Percentiles rank a stretch among this genome's conserved stretches.
These are phyloP conservation scores for Calonectria montana DNA, from an alignment of 2,329 filamentous ascomycete species.

Conservation along the genomic window DNA sequence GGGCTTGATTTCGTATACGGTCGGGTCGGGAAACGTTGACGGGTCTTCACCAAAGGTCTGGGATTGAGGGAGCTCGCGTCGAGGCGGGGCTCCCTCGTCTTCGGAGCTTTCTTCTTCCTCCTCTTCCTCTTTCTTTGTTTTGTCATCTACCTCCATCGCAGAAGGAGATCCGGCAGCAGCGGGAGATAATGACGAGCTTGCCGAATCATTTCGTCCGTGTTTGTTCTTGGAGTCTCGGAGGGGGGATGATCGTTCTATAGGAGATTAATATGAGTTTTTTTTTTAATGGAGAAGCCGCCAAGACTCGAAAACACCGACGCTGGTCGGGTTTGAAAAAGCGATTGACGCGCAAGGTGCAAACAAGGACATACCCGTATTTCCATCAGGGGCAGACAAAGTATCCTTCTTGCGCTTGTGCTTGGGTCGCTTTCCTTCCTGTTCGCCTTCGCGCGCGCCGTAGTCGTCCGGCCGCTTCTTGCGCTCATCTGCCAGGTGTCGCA, in stretches of 20 bases:
- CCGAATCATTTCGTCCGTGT: slow-evolving; percentile 64
- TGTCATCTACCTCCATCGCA: slow-evolving; percentile 70
- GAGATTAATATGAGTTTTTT: background rate
- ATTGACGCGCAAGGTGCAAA: background rate
- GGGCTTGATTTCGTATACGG: slow-evolving; percentile 90
- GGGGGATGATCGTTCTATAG: slow-evolving; percentile 65
- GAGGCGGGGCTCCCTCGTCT: slow-evolving; percentile 70
- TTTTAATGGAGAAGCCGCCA: background rate
- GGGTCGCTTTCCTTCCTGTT: slow-evolving; percentile 65
- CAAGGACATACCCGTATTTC: slow-evolving; percentile 44
- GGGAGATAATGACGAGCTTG: slow-evolving; percentile 71
- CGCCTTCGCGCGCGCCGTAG: slow-evolving; percentile 60
- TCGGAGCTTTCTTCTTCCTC: slow-evolving; percentile 64
- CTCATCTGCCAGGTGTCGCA: slow-evolving; percentile 75
- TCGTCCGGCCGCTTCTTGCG: slow-evolving; percentile 73
- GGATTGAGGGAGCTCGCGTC: slow-evolving; percentile 76
- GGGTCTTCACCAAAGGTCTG: slow-evolving; percentile 95
- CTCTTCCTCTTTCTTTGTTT: slow-evolving; percentile 51
- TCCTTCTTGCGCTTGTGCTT: slow-evolving; percentile 86
- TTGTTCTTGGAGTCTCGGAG: slow-evolving; percentile 64
- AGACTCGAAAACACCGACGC: background rate
- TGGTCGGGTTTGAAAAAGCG: background rate
- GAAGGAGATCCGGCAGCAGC: slow-evolving; percentile 62
- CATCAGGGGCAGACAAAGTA: slow-evolving; percentile 63
- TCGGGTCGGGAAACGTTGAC: slow-evolving; percentile 90